A percentile compares a stretch with the other conserved stretches of the same genome.
These are phyloP conservation scores for Aureobasidium musti DNA, from an alignment of 2,329 filamentous ascomycete species.

Conservation along the genomic window DNA sequence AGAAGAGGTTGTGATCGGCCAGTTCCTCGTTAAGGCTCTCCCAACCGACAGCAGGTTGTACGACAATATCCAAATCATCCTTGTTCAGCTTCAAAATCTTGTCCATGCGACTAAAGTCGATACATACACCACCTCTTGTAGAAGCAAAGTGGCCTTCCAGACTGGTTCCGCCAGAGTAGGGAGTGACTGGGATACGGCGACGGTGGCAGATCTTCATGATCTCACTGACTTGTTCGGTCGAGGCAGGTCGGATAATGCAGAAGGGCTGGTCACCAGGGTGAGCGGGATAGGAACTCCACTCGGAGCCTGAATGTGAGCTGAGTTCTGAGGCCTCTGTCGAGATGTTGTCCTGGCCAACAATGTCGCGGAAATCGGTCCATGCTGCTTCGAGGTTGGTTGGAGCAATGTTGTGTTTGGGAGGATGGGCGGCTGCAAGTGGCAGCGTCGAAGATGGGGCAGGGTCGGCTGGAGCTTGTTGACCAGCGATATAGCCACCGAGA, in stretches of 20 bases:
- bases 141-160: constrained; percentile 87
- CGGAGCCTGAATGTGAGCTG: constrained; percentile 60
- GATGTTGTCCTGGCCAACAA: constrained; percentile 65
- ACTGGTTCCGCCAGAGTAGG: constrained; percentile 84
- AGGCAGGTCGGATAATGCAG: constrained; percentile 72
- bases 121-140: constrained; percentile 77
- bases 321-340: constrained; percentile 58
- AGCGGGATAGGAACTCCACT: constrained; percentile 61
- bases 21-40: constrained; percentile 80
- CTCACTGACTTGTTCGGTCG: constrained; percentile 79
- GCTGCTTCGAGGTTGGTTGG: constrained; percentile 62
- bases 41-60: constrained; percentile 75
- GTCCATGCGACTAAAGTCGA: constrained; percentile 87
- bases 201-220: constrained; percentile 87
- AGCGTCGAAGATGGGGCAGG: constrained; percentile 57
- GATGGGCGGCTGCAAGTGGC: constrained; percentile 51
- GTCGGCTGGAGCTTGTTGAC: constrained; percentile 51
- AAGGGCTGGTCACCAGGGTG: constrained; percentile 50
- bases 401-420: constrained; percentile 59
- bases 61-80: constrained; percentile 61
- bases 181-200: constrained; percentile 79
- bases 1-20: constrained; percentile 73
- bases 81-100: constrained; percentile 75
- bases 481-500: constrained; percentile 59
- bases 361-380: constrained; percentile 63